A percentile compares a stretch with the other conserved stretches of the same genome.
Conservation (phyloP, 768 basidiomycete species). For the Boletus patriciae region DNA sequence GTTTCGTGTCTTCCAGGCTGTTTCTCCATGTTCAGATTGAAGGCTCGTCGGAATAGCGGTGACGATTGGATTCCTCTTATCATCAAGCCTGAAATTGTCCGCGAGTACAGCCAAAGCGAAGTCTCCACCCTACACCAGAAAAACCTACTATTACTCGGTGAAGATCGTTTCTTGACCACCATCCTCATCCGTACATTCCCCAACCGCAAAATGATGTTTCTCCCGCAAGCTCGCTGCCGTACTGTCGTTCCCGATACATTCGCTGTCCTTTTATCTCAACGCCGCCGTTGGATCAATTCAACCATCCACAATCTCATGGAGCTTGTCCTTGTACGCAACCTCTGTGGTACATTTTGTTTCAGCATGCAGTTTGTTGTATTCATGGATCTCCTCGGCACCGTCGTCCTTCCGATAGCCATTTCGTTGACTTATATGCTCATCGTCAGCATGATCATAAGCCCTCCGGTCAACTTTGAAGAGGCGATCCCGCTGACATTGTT, state of each 20-base stretch:
- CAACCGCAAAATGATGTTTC: conserved; percentile 99
- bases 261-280: conserved; percentile 88
- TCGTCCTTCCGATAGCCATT: conserved; percentile 94
- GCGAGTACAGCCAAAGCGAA: conserved; percentile 93
- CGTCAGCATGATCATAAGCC: conserved; percentile 73
- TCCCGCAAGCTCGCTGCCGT: conserved; percentile 92
- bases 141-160: conserved; percentile 92
- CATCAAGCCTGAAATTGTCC: conserved; percentile 94
- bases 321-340: conserved; percentile 91
- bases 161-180: conserved; percentile 98
- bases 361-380: conserved; percentile 99
- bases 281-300: conserved; percentile 99
- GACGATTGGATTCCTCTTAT: conserved; percentile 98
- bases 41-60: conserved; percentile 82
- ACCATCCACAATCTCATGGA: conserved; percentile 99
- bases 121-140: conserved; percentile 97
- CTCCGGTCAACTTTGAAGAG: conserved; percentile 84
- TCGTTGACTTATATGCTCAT: conserved; percentile 86
- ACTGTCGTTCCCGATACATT: conserved; percentile 98
- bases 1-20: conserved; percentile 99
- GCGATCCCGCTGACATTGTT: conserved; percentile 93
- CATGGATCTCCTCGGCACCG: conserved; percentile 91
- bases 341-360: conserved; percentile 99
- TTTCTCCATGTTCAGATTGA: conserved; percentile 99
- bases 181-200: conserved; percentile 96